These are phyloP conservation scores for Calocybe gambosa DNA, from an alignment of 1,284 basidiomycete genomes.

Conservation along the genomic window DNA sequence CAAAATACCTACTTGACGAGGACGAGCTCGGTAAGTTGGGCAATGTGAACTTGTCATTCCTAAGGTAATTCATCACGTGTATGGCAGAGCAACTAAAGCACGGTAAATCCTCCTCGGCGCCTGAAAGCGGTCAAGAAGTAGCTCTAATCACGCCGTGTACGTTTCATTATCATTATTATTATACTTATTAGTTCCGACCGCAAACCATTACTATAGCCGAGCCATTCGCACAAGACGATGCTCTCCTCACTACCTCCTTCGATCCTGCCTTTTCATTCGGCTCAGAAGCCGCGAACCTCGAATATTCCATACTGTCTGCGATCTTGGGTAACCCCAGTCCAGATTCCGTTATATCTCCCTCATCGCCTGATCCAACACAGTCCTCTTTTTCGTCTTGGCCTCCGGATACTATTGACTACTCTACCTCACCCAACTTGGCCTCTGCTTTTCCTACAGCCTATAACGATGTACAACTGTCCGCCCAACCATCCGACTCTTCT, in stretches of 20 bases:
- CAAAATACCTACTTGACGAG: conserved; percentile 93
- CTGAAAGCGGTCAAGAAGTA: conserved; percentile 22
- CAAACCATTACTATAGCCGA: conserved; percentile 31
- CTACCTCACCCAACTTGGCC: conserved; percentile 34
- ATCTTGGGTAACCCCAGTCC: conserved; percentile 78
- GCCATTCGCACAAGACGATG: conserved; percentile 46
- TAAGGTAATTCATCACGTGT: conserved; percentile 34
- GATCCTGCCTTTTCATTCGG: conserved; percentile 68
- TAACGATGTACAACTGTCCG: conserved; percentile 31
- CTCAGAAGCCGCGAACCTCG: conserved; percentile 84
- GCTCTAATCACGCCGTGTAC: conserved; percentile 23
- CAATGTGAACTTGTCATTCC: conserved; percentile 16
- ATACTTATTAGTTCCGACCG: conserved; percentile 11
- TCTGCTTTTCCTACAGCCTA: conserved; percentile 27
- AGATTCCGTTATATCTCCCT: conserved; percentile 41
- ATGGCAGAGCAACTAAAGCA: conserved; percentile 55
- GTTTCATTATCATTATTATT: conserved; percentile 11
- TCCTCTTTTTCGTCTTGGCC: conserved; percentile 38
- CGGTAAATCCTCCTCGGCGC: conserved; percentile 34
- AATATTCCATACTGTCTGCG: conserved; percentile 88
- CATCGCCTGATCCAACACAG: conserved; percentile 33
- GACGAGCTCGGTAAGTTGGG: conserved; percentile 75
- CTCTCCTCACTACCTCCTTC: conserved; percentile 57
- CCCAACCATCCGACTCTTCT: conserved; percentile 27
- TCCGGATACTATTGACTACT: conserved; percentile 35